Base-by-base conservation (phyloP, 495 filamentous ascomycete genomes). In the Neurospora sp. region DNA sequence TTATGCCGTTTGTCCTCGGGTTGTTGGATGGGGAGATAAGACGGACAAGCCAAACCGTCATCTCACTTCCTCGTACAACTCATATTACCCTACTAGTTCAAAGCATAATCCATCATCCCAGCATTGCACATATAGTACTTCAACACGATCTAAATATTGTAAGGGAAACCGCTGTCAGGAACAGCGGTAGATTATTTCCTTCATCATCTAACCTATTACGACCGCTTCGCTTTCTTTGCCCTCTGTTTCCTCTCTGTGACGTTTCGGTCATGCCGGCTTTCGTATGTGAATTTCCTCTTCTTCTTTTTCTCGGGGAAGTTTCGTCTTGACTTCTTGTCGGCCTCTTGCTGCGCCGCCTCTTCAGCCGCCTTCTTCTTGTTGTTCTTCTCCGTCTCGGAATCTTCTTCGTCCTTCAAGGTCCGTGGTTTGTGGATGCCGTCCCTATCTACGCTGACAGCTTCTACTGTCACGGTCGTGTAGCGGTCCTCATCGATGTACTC, bases 401-500 rank as follows among this genome's bases (percentile, higher is more conserved):
- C 79, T 4, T 88, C 85, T 18, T 85, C 85, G 31, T 81, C 78
- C 2, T 86, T 83, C 9, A 53, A 39, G 2, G 53, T 12, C 87
- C 82, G 39, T 35, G 85, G 81, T 76, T 88, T 87, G 70, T 88
- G 80, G 16, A 94, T 78, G 8, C 91, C 92, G 73, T 92, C 89
- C 70, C 88, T 89, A 3, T 92, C 89, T 9, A 95, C 84, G 76
- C 91, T 91, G 78, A 99, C 93, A n/a, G 91, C 91, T 79, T 97
- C 94, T 0, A 99, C 89, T 0, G 93, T 97, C 39, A 99, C 96
- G 4, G 92, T 96, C 20, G 95, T 97, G 78, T 92, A 96, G 80
- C 91, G 92, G 77, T 97, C 95, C 80, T 98, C 96, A 81, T 99
- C 96, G 73, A 97, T 88, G 82, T 97, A 99, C 81, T 97, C 94